phyloP scores from a whole-genome alignment of 305 asterid genomes.

The Euphrasia arctica region DNA sequence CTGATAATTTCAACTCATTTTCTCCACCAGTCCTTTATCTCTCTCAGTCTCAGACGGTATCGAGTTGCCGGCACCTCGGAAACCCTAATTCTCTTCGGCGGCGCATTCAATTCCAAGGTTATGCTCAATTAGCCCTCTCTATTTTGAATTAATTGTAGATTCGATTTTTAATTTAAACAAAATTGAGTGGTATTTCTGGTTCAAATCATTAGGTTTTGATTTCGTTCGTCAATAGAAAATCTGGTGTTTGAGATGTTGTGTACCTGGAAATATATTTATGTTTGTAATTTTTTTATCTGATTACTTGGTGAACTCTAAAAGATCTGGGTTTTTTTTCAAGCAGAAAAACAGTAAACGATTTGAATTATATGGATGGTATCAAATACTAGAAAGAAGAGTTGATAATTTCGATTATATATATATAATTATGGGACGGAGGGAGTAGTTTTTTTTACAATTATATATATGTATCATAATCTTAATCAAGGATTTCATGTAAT shows the following conservation, averaged over 20 bases:
- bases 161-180: background rate
- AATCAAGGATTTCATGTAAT: no score
- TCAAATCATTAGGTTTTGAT: background rate
- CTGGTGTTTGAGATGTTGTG: background rate
- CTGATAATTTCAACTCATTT: constrained; percentile 5
- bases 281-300: background rate
- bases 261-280: no score
- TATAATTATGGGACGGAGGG: no score
- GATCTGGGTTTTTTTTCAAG: background rate
- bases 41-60: constrained; percentile 14
- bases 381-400: no score
- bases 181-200: constrained; percentile 9
- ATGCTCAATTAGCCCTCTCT: background rate
- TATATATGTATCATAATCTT: no score
- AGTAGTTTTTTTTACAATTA: no score
- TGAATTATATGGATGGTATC: no score
- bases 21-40: constrained; percentile 21
- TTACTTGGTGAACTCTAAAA: background rate
- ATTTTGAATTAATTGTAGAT: background rate
- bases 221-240: background rate
- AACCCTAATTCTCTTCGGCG: constrained; percentile 30
- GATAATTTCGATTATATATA: no score
- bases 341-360: no score
- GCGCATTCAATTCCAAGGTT: constrained; percentile 19
- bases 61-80: constrained; percentile 23